Base-by-base conservation (phyloP, 2,329 filamentous ascomycete species). In the Chaetomium globosum region DNA sequence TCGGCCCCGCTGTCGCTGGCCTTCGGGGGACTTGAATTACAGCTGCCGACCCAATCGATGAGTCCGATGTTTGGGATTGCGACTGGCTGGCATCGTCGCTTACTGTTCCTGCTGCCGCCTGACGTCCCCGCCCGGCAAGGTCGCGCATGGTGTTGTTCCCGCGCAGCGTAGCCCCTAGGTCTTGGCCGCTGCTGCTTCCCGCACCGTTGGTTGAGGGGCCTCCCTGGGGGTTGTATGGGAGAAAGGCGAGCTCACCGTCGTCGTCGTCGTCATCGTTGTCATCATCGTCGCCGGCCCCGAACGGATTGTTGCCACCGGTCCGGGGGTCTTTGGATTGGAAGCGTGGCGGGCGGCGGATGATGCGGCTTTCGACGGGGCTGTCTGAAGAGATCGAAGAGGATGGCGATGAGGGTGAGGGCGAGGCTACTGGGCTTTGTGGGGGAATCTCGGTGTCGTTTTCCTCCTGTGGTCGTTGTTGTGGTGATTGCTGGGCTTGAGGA, bases 11-110 rank as follows among this genome's bases (percentile, higher is more conserved):
- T 36, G 33, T 76, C 74, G n/a, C 71, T 66, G 31, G 66, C 74
- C 59, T 75, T 70, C 66, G 73, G 64, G 75, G 60, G 53, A 9
- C 9, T 28, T 52, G 49, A 5, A 78, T 69, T 23, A 80, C 75
- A 2, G 82, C 78, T 1, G 78, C 78, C 23, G 85, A 87, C 66
- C 83, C 82, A 0, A 81, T 79, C 2, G 88, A 88, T 0, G 89
- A 90, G 70, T 90, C 86, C 0, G 85, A 87, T 1, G 84, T 87
- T 64, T 85, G 83, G 0, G 83, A 85, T 3, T 58, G 53, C 31
- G 56, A 43, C 48, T 79, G 77, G 54, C 81, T 78, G 3, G 77
- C 30, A 19, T 30, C 48, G 36, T 54, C 56, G 9, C 31, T 55
- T 19, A 26, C 51, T 46, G 28, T 39, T 51, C n/a, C 51, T 54